phyloP scores from a whole-genome alignment of 768 basidiomycete species.

The Pleurotus djamor region DNA sequence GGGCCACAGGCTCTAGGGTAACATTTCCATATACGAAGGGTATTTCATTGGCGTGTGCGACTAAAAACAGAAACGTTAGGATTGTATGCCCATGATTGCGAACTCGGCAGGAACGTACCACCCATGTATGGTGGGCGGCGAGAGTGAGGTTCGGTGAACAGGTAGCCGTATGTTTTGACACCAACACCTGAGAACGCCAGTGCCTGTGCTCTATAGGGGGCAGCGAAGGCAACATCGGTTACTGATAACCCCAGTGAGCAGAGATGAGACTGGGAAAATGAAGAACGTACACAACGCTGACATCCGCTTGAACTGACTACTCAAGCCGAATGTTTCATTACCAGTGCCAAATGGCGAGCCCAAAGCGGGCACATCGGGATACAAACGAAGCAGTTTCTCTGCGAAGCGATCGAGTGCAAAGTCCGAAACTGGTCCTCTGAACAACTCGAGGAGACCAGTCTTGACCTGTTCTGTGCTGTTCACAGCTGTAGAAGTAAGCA shows the following conservation, averaged over 20 bases:
- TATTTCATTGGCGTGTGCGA: slow-evolving; percentile 26
- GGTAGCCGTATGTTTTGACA: not conserved
- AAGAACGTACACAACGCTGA: slow-evolving; percentile 15
- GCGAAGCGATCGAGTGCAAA: slow-evolving; percentile 11
- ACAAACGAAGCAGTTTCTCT: slow-evolving; percentile 30
- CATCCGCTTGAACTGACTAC: slow-evolving; percentile 26
- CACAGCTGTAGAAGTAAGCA: not conserved
- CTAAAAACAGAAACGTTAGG: slow-evolving; percentile 9
- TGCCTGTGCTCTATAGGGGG: not conserved
- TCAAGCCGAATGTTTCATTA: slow-evolving; percentile 39
- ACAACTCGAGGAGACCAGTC: not conserved
- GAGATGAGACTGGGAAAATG: not conserved
- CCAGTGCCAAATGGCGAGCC: slow-evolving; percentile 48
- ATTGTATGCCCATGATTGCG: not conserved
- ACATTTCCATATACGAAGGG: slow-evolving; percentile 21
- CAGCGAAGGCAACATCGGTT: not conserved
- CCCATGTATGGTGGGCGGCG: not conserved
- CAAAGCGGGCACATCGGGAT: slow-evolving; percentile 36
- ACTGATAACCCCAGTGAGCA: not conserved
- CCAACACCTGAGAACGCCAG: not conserved
- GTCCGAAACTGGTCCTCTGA: not conserved
- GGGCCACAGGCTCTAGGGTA: not conserved
- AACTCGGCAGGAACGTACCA: not conserved
- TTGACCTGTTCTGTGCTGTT: not conserved
- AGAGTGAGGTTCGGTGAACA: not conserved